phyloP scores from a whole-genome alignment of 768 basidiomycete species.

The Lentinula sp. region DNA sequence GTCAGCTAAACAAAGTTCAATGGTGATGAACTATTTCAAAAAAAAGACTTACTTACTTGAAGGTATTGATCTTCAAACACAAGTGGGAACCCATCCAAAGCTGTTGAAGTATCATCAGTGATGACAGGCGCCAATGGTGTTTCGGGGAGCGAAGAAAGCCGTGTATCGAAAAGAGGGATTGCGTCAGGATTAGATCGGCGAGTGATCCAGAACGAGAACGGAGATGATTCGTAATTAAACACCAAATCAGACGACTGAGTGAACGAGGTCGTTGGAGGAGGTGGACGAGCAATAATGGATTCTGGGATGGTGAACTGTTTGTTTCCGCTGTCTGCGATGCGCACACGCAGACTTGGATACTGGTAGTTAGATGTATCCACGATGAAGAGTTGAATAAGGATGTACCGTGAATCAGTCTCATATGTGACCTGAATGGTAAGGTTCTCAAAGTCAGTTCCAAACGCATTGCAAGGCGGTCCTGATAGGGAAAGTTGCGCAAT shows the following conservation, averaged over 20 bases:
- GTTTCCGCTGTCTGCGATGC: slow-evolving; percentile 55
- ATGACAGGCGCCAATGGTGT: slow-evolving; percentile 57
- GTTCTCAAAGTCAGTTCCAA: slow-evolving; percentile 50
- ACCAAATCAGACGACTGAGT: slow-evolving; percentile 50
- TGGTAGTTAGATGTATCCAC: background rate
- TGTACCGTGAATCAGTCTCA: slow-evolving; percentile 47
- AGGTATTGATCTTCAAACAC: slow-evolving; percentile 81
- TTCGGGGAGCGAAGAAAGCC: slow-evolving; percentile 51
- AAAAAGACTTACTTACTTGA: slow-evolving; percentile 36
- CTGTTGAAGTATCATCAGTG: slow-evolving; percentile 41
- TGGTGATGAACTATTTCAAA: background rate
- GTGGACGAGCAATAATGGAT: slow-evolving; percentile 40
- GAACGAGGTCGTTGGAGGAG: slow-evolving; percentile 25
- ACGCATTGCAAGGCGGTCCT: slow-evolving; percentile 57
- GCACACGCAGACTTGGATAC: slow-evolving; percentile 51
- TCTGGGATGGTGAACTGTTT: slow-evolving; percentile 64
- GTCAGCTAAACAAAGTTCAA: slow-evolving; percentile 34
- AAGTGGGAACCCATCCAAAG: slow-evolving; percentile 58
- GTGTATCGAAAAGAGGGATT: slow-evolving; percentile 65
- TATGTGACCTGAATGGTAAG: slow-evolving; percentile 66
- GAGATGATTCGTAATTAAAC: slow-evolving; percentile 58
- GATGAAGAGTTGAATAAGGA: background rate
- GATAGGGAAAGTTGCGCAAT: slow-evolving; percentile 48
- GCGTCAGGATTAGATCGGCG: slow-evolving; percentile 51
- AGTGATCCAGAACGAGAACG: slow-evolving; percentile 80